Evolutionary conservation across 345 rosid genomes (phyloP).

Genomic region (Capsella bursapastoris): DNA sequence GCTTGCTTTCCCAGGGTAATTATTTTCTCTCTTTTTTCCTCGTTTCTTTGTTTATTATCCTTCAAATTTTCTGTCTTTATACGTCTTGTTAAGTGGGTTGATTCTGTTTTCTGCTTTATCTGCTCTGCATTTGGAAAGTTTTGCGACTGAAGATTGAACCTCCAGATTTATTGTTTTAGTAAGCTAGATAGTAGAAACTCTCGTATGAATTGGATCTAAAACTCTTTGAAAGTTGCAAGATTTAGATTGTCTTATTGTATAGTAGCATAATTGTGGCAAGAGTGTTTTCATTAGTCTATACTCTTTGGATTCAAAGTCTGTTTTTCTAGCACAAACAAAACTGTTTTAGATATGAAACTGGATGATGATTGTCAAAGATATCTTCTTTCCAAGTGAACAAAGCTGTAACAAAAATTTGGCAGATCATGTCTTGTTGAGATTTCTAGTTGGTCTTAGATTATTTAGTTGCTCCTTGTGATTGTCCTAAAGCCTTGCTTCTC

Average conservation of each 20-base stretch:
- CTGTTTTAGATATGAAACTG: neutral
- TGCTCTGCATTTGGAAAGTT: neutral
- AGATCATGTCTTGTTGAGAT: slow-evolving; percentile 21
- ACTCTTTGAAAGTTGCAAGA: neutral
- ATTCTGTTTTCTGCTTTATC: neutral
- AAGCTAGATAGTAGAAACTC: slow-evolving; percentile 4
- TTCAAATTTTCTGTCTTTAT: neutral
- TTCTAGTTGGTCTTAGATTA: neutral
- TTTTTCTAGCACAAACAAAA: neutral
- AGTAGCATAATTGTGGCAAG: neutral
- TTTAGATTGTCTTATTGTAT: neutral
- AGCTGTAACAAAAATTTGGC: neutral
- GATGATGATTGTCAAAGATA: neutral
- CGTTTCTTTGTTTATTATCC: neutral
- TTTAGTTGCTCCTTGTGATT: slow-evolving; percentile 1
- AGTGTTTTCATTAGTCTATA: neutral
- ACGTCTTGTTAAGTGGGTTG: neutral
- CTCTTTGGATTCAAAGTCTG: neutral
- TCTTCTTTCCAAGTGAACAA: neutral
- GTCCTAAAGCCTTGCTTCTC: slow-evolving; percentile 21
- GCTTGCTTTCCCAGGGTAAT: slow-evolving; percentile 88
- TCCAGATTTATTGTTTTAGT: neutral
- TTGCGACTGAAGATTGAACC: neutral
- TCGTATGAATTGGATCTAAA: neutral
- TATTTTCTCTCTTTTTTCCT: neutral